Evolutionary conservation across 192 early-diverging fungal species (phyloP), one percentile per base, ranked within the genome.

Genomic region (Chytriomyces sp.): DNA sequence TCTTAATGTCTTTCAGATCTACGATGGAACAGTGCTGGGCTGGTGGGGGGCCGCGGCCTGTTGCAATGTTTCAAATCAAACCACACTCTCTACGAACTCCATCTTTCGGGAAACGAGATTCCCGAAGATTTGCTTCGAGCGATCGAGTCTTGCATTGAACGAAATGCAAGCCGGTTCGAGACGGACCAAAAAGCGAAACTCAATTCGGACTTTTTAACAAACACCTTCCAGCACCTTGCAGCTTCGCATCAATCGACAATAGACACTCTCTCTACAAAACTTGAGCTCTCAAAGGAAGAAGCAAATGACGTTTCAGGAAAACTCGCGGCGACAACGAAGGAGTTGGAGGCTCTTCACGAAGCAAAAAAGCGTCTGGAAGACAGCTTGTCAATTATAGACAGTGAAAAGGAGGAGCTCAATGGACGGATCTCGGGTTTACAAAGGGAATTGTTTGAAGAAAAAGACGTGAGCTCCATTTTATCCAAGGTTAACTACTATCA

Each of bases 21-120:
- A 55, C 60, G 84, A 34, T 88, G 86, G 86, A 88, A 88, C 66
- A 84, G 80, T 59, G 77, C 68, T 4, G 86, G 86, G 7, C 57
- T 85, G 4, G 41, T 83, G 5, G 86, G 86, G 2, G 78, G 83
- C 3, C 60, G 75, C 37, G 82, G 83, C 1, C 74, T 88, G 25
- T 72, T 79, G 1, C 83, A 86, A 64, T 62, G 80, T 33, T 38
- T 88, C 32, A 77, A 85, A 54, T 82, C 73, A 65, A 88, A 88
- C 74, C 72, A 55, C 6, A 64, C 69, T 26, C 37, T 88, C 3
- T 64, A 74, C 3, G 77, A 82, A 30, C 39, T 88, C 28, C 76
- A 80, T 22, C 52, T 86, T 26, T 62, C 77, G 3, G 86, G 86
- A 28, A 88, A 88, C 73, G 86, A 88, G 63, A 75, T 88, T 5